Percentiles rank a stretch among this genome's conserved stretches.
Conservation (phyloP, 306 rosid species). For the Psophocarpus tetragonolobus region DNA sequence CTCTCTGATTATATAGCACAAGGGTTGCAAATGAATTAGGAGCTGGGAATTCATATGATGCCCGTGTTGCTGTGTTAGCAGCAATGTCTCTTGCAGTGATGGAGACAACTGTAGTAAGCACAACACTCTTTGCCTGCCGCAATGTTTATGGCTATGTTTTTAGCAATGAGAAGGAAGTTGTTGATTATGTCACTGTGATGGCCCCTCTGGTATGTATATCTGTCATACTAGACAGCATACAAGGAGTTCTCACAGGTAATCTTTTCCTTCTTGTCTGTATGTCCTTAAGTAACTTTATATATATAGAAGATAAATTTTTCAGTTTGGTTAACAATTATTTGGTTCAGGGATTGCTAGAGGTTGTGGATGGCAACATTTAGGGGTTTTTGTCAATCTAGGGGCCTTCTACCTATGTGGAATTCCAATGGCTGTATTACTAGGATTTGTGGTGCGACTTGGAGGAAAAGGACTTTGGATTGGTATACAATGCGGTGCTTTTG, state of each 20-base stretch:
- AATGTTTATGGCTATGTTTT: constrained; percentile 53
- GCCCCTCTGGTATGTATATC: constrained; percentile 60
- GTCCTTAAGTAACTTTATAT: background rate
- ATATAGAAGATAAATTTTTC: background rate
- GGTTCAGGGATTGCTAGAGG: constrained; percentile 64
- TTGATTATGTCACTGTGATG: constrained; percentile 63
- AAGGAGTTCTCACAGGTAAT: constrained; percentile 62
- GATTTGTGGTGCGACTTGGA: constrained; percentile 45
- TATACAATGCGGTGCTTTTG: too few relatives aligned
- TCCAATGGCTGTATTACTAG: constrained; percentile 55
- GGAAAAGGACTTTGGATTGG: constrained; percentile 73
- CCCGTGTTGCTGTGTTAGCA: constrained; percentile 52
- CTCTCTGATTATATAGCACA: constrained; percentile 40
- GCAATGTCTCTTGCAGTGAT: constrained; percentile 40
- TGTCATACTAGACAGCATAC: constrained; percentile 53
- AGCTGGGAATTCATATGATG: constrained; percentile 58
- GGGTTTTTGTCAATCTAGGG: constrained; percentile 64
- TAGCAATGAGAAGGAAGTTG: constrained; percentile 62
- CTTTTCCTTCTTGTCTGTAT: background rate
- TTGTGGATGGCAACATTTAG: constrained; percentile 78
- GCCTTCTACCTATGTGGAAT: constrained; percentile 74
- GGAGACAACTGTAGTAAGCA: constrained; percentile 41
- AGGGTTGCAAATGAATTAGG: constrained; percentile 79
- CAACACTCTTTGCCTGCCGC: constrained; percentile 46
- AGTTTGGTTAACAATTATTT: background rate